Evolutionary conservation across 257 asterid genomes (phyloP), one percentile per base, ranked within the genome.

Genomic region (Solanum ossicruentum): DNA sequence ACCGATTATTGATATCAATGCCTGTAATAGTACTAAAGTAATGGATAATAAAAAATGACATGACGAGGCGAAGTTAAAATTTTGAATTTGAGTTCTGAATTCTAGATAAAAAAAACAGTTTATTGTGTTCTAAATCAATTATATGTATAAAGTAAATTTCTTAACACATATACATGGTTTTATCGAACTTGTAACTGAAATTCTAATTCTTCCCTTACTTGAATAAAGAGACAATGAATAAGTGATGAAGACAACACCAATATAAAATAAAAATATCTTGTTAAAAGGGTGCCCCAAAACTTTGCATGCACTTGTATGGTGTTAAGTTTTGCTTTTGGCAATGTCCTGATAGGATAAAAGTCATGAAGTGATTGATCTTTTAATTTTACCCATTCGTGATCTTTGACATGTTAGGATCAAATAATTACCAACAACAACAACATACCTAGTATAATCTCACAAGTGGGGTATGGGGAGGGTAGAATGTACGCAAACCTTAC

Each of bases 291-390:
- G 41, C 41, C 41, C 39, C 41, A 36, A 4, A 36, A 36, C 6
- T 36, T 36, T 36, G 41, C 41, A 4, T 36, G 41, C 41, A 36
- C 41, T 36, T 36, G 41, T 49, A 49, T 67, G 15, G 16, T 9
- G 28, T 52, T 52, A 78, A 78, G 5, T 16, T 18, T 78, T 54
- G 26, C 65, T 78, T 78, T 51, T 77, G 47, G 9, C 49, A 51
- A 52, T 78, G 65, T 77, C 5, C 41, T 77, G 63, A 26, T 61
- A 51, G n/a, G 15, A 52, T 78, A 78, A 70, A 78, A 78, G 28
- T 63, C 16, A 63, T 78, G 65, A 78, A 78, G 65, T 52, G 83
- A 78, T 78, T 52, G 83, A 52, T 78, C 15, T 3, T 78, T 78
- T 52, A 78, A 51, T 78, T 15, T 51, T 9, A 75, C 81, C 81